Base-by-base conservation (phyloP, 176 grass and related monocot genomes). In the Luzula sylvatica region DNA sequence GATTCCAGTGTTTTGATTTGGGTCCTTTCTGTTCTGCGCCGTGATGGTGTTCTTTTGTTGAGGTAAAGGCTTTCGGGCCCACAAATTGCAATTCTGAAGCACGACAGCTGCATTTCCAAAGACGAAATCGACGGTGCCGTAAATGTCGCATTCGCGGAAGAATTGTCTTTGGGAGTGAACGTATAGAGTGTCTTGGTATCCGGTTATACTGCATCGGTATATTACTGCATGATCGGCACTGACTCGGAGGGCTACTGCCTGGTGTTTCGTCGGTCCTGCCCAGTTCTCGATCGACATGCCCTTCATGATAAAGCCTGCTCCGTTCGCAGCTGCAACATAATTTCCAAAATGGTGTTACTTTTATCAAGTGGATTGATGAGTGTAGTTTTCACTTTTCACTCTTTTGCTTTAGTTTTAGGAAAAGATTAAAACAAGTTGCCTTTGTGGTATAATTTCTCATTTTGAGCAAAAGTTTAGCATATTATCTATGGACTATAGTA, bases 81-180 rank as follows among this genome's bases (percentile, higher is more conserved):
- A 70, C 11, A 87, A 53, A 63, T 49, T 87, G 83, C 83, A 87
- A 57, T 81, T 87, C 70, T 87, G 83, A 20, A 87, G 73, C 57
- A 81, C 83, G 23, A 77, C 77, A 3, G 73, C 77, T 0, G 83
- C 77, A 69, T 87, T 87, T 39, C 83, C 83, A 66, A 87, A 81
- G 67, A 87, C 61, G 57, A 73, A 69, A 68, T 73, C 82, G 13
- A 87, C 72, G 16, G 77, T 87, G 58, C 83, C 83, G 52, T 76
- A 75, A 44, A 87, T 68, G 27, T 77, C 73, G 26, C 77, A 87
- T 4, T 87, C 83, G 16, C 69, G 77, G 73, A 73, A 81, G 53
- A 87, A 74, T 56, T 87, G 77, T 27, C 83, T 59, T 53, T 74
- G 83, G 26, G 81, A 78, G 58, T 85, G 81, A 45, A 70, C 75